These are phyloP conservation scores for Lagenidium giganteum DNA, from an alignment of 352 stramenopile genomes.

Conservation along the genomic window DNA sequence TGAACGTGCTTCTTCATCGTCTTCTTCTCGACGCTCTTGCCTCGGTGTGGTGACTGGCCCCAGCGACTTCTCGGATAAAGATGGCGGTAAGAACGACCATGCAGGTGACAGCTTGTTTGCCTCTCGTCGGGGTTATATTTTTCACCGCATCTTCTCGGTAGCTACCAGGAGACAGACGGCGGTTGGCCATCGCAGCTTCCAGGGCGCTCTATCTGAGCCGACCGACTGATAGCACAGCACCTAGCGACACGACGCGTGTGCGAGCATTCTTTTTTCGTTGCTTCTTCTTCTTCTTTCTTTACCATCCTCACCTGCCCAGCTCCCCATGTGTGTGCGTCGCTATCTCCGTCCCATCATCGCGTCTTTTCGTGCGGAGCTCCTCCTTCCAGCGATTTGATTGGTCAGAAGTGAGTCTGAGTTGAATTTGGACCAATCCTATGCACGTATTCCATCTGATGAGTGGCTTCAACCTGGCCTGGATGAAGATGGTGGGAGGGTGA, in stretches of 20 bases:
- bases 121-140: constrained; percentile 21
- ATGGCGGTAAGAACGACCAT: too few relatives aligned
- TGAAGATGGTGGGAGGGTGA: neutral
- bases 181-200: constrained; percentile 10
- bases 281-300: constrained; percentile 17
- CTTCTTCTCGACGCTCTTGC: neutral
- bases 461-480: too few relatives aligned
- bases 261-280: constrained; percentile 17
- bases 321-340: neutral
- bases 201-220: constrained; percentile 7
- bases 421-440: too few relatives aligned
- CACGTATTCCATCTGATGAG: too few relatives aligned
- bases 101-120: constrained; percentile 6
- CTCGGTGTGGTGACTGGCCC: neutral
- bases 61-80: too few relatives aligned
- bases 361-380: too few relatives aligned
- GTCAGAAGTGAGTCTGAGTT: too few relatives aligned
- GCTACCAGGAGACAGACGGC: too few relatives aligned
- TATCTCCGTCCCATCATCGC: too few relatives aligned
- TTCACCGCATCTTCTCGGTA: constrained; percentile 19
- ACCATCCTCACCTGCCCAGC: constrained; percentile 1
- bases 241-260: too few relatives aligned
- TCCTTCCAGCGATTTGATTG: too few relatives aligned
- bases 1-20: constrained; percentile 17
- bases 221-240: constrained; percentile 9